These are phyloP conservation scores for Papiliotrema nemorosa DNA, from an alignment of 1,284 basidiomycete genomes.

Conservation along the genomic window DNA sequence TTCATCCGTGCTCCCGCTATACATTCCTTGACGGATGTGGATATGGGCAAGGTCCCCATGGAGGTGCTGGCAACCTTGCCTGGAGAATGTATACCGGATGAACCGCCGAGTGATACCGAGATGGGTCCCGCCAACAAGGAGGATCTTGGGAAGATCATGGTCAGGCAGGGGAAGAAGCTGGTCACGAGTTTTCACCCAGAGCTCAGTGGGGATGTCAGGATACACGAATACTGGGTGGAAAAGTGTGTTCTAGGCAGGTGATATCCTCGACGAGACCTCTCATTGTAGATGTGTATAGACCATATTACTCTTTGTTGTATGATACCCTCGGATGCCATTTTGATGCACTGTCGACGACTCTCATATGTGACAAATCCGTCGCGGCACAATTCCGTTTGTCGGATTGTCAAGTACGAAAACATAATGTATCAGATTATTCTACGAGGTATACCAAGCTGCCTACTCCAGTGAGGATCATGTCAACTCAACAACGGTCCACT, in stretches of 20 bases:
- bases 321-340: too few species aligned
- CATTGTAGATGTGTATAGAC: too few species aligned
- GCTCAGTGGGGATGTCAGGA: conserved; percentile 77
- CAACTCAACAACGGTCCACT: conserved; percentile 29
- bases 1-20: conserved; percentile 86
- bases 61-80: conserved; percentile 71
- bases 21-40: conserved; percentile 48
- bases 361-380: too few species aligned
- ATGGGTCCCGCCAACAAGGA: conserved; percentile 37
- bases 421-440: too few species aligned
- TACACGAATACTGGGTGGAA: conserved; percentile 63
- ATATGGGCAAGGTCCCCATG: conserved; percentile 40
- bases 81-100: conserved; percentile 54
- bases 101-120: conserved; percentile 38
- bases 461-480: too few species aligned
- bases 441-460: too few species aligned
- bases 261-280: too few species aligned
- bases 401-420: too few species aligned
- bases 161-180: conserved; percentile 78
- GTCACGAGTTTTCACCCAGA: conserved; percentile 95
- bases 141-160: conserved; percentile 72
- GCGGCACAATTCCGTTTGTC: too few species aligned
- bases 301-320: too few species aligned
- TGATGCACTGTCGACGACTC: too few species aligned
- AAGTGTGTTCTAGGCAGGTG: conserved; percentile 34